These are phyloP conservation scores for Penicillium sp. DNA, from an alignment of 2,329 filamentous ascomycete species.

Conservation along the genomic window DNA sequence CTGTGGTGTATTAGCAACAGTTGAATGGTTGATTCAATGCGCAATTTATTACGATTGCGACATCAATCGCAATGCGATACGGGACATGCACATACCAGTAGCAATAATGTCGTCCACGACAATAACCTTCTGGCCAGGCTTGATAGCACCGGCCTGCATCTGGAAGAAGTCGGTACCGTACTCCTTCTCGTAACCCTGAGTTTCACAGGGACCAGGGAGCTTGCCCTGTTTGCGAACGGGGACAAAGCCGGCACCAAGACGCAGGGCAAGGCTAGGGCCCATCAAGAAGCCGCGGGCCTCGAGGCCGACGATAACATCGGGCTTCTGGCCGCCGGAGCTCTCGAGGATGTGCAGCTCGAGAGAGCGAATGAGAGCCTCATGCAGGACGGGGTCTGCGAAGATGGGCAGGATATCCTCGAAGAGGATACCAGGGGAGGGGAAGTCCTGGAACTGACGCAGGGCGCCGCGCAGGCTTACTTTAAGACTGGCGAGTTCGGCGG, in stretches of 20 bases:
- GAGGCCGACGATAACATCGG: conserved; percentile 90
- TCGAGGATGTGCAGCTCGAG: conserved; percentile 80
- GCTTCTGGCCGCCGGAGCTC: conserved; percentile 64
- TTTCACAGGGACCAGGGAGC: conserved; percentile 85
- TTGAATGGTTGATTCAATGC: no score
- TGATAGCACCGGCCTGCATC: conserved; percentile 86
- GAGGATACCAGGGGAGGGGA: conserved; percentile 87
- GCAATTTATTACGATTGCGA: no score
- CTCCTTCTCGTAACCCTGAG: conserved; percentile 89
- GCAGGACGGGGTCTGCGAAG: conserved; percentile 76
- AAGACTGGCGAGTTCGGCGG: conserved; percentile 65
- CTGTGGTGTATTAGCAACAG: no score
- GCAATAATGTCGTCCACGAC: conserved; percentile 98
- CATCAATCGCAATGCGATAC: no score
- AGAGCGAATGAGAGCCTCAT: conserved; percentile 77
- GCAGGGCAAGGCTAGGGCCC: conserved; percentile 83
- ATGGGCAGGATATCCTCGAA: conserved; percentile 99
- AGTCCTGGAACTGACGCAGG: conserved; percentile 87
- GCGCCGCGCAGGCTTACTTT: conserved; percentile 70
- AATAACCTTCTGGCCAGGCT: conserved; percentile 84
- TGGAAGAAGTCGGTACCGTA: conserved; percentile 96
- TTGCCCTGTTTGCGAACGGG: conserved; percentile 96
- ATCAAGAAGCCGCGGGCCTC: conserved; percentile 96
- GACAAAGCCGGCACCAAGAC: conserved; percentile 82
- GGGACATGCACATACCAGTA: conserved; percentile 69